Base-by-base conservation (phyloP, 2,329 filamentous ascomycete species). In the Fusarium tjaetaba region DNA sequence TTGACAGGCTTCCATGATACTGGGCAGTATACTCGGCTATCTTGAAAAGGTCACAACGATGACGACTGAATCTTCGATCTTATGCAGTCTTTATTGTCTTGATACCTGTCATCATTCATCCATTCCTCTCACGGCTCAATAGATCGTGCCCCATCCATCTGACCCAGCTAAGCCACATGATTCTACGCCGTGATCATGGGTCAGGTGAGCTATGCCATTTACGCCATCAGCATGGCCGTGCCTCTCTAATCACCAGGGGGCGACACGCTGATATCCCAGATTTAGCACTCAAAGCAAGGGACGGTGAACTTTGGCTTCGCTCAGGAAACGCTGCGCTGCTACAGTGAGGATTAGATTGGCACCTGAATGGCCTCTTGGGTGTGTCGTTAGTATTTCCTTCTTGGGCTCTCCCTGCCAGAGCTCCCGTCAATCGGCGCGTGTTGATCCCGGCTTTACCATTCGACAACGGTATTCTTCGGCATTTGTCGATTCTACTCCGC, bases 141-240 rank as follows among this genome's bases (percentile, higher is more conserved):
- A 41, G 57, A 62, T 66, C 49, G 60, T 65, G 60, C 22, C 26
- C 63, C 62, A 71, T 67, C 71, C 73, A 65, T 46, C 61, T 51
- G 45, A 62, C 66, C 68, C 48, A 61, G 59, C 45, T 57, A 58
- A 70, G 77, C 78, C 78, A 77, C 78, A 78, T 78, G 77, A 78
- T 78, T 73, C 59, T 64, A 51, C 66, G 65, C 69, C 74, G 73
- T 78, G 78, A 77, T 74, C 69, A 61, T 63, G 56, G 71, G 77
- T 79, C 78, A 79, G 75, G 73, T 79, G 78, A 78, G 74, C 74
- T 67, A 64, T 78, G 71, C 75, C 78, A 76, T 77, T 65, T 75
- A 76, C 74, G 76, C 76, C 73, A 76, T 75, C 59, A 61, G 61
- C 61, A 62, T 68, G 61, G 61, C 61, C 62, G 67, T 72, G 58